Evolutionary conservation across 2,329 filamentous ascomycete genomes (phyloP).

Genomic region (Aspergillus costaricaensis): DNA sequence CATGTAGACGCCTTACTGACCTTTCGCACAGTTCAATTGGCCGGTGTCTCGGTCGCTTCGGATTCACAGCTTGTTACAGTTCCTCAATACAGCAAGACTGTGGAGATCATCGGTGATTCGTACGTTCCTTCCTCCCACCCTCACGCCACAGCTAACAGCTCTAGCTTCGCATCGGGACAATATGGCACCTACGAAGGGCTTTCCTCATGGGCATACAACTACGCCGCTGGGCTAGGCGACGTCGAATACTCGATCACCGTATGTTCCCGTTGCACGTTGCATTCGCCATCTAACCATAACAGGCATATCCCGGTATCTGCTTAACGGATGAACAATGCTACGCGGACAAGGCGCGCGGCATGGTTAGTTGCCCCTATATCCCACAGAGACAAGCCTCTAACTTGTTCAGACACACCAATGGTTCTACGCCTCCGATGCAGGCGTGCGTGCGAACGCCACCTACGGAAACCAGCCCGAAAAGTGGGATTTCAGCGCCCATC

Average conservation of each 20-base stretch:
- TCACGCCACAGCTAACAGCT: constrained; percentile 48
- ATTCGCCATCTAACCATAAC: background rate
- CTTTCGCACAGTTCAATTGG: constrained; percentile 53
- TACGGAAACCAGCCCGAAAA: constrained; percentile 41
- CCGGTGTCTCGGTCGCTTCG: constrained; percentile 52
- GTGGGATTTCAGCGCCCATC: constrained; percentile 28
- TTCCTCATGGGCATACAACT: constrained; percentile 58
- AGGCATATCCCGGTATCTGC: constrained; percentile 60
- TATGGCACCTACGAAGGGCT: constrained; percentile 62
- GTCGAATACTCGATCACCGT: constrained; percentile 60
- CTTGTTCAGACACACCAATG: constrained; percentile 52
- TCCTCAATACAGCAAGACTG: constrained; percentile 37
- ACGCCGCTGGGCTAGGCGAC: constrained; percentile 59
- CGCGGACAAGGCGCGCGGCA: constrained; percentile 54
- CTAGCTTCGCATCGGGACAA: constrained; percentile 57
- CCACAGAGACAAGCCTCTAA: constrained; percentile 3
- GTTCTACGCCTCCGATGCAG: constrained; percentile 59
- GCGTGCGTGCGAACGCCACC: constrained; percentile 47
- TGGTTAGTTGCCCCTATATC: constrained; percentile 28
- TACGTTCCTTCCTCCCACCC: constrained; percentile 14
- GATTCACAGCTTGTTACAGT: constrained; percentile 50
- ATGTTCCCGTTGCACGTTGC: background rate
- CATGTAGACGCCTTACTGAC: constrained; percentile 16
- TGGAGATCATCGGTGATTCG: constrained; percentile 51
- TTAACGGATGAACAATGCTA: constrained; percentile 59